Evolutionary conservation across 2,329 filamentous ascomycete genomes (phyloP).

Genomic region (Fusarium devonianum): DNA sequence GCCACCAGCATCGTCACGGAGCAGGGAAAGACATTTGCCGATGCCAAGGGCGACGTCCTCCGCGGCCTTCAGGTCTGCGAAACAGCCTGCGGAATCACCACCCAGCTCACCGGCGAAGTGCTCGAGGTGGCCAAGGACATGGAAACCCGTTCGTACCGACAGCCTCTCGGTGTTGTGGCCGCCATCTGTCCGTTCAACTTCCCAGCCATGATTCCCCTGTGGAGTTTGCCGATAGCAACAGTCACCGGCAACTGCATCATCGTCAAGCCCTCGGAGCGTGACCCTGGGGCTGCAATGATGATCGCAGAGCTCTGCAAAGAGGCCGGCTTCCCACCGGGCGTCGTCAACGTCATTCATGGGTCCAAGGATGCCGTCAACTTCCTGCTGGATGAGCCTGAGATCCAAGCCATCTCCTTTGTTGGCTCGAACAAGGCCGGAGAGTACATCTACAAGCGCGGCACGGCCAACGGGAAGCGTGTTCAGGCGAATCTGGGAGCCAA

Average conservation of each 20-base stretch:
- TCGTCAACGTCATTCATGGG: conserved; percentile 79
- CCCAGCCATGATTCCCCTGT: conserved; percentile 84
- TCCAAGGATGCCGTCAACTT: conserved; percentile 79
- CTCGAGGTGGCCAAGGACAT: conserved; percentile 84
- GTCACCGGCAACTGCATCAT: conserved; percentile 81
- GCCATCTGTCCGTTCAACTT: conserved; percentile 86
- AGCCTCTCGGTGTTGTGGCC: conserved; percentile 77
- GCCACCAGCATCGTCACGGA: conserved; percentile 80
- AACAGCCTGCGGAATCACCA: conserved; percentile 75
- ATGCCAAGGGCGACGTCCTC: conserved; percentile 77
- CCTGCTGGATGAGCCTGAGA: conserved; percentile 77
- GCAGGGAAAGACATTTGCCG: conserved; percentile 80
- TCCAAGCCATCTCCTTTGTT: conserved; percentile 83
- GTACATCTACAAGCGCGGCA: conserved; percentile 77
- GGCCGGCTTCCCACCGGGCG: conserved; percentile 78
- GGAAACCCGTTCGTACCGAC: conserved; percentile 79
- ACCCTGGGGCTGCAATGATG: conserved; percentile 81
- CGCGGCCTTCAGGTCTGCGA: conserved; percentile 79
- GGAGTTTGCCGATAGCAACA: conserved; percentile 80
- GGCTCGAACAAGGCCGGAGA: conserved; percentile 83
- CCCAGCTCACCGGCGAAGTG: conserved; percentile 76
- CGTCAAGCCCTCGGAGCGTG: conserved; percentile 81
- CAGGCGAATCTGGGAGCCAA: conserved; percentile 84
- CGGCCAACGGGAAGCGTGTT: conserved; percentile 80
- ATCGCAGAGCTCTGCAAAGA: conserved; percentile 76